These are phyloP conservation scores for Coemansia sp. DNA, from an alignment of 192 early-diverging fungal genomes.

Conservation along the genomic window DNA sequence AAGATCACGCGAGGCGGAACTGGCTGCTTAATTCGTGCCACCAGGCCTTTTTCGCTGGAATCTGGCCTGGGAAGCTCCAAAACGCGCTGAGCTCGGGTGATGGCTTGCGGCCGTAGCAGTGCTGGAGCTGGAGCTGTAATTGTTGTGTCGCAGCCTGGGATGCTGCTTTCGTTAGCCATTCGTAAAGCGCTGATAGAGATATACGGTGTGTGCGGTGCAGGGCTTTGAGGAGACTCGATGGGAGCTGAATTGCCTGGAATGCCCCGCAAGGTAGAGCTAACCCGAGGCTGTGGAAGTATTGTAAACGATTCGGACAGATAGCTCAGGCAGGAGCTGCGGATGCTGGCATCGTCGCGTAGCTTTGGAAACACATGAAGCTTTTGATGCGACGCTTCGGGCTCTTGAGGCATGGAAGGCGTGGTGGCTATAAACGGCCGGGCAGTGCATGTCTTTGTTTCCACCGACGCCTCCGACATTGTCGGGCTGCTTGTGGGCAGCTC, in stretches of 20 bases:
- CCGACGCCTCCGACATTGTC: slow-evolving; percentile 7
- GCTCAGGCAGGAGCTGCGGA: slow-evolving; percentile 5
- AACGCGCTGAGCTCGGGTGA: too few species aligned
- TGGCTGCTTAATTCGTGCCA: neutral
- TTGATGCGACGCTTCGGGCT: slow-evolving; percentile 5
- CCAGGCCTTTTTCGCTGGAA: too few species aligned
- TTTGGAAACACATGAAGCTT: slow-evolving; percentile 14
- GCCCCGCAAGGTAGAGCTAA: slow-evolving; percentile 26
- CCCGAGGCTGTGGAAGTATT: neutral
- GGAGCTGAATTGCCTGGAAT: slow-evolving; percentile 20
- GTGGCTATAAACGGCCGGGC: slow-evolving; percentile 14
- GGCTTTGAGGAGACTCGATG: neutral
- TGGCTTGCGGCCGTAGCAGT: slow-evolving; percentile 2
- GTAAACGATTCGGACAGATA: slow-evolving; percentile 10
- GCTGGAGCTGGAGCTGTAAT: slow-evolving; percentile 16
- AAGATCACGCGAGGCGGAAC: slow-evolving; percentile 6
- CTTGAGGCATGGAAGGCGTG: neutral
- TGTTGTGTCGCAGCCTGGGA: neutral
- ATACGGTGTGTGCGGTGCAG: slow-evolving; percentile 12
- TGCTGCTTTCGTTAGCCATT: slow-evolving; percentile 9
- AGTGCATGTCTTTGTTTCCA: neutral
- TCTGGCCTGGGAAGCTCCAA: too few species aligned
- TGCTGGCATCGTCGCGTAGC: slow-evolving; percentile 13
- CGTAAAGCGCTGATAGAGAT: slow-evolving; percentile 30
- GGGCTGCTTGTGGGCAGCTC: neutral